Evolutionary conservation across 352 stramenopile species (phyloP), one percentile per base, ranked within the genome.

Genomic region (Phytopythium boreale): DNA sequence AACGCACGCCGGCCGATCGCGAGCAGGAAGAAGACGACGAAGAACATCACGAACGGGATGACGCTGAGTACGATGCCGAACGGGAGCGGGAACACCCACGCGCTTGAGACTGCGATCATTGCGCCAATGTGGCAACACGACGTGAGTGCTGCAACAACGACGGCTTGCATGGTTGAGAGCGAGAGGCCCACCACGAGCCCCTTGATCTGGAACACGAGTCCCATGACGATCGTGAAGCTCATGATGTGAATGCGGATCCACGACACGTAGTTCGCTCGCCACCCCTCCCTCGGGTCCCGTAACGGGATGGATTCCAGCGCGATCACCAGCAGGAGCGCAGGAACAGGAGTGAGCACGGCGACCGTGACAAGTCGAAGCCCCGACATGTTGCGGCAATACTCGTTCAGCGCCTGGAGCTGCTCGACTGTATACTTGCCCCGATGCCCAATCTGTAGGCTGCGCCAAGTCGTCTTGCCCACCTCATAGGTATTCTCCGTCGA

Each of bases 311-410:
- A 34, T 43, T 58, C 50, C 15, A 68, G 19, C 19, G 31, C 19
- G 17, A 29, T 56, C 5, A 34, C 39, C 14, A 20, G 36, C 10
- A 47, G 37, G 15, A 57, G 31, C 12, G 61, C 43, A 14, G 51
- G 24, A 20, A 58, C 57, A 34, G 59, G 60, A n/a, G 44, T 62
- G 20, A 51, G 61, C 10, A 62, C 46, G 47, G 20, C 31, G 17
- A 36, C 47, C 0, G 22, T 27, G 34, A n/a, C 36, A 41, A 77
- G 62, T 66, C 69, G 64, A 68, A 62, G 43, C 62, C 51, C 63
- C 36, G 47, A 65, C n/a, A 47, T 67, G n/a, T 67, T 61, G 15
- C 47, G 24, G 11, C 24, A 34, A 29, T 53, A 53, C 14, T 53
- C 47, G 47, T 53, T 12, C 24, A 53, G 24, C 22, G 47, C 47